Evolutionary conservation across 1,139 yeast genomes (phyloP).

Genomic region (Kodamaea anthophila): DNA sequence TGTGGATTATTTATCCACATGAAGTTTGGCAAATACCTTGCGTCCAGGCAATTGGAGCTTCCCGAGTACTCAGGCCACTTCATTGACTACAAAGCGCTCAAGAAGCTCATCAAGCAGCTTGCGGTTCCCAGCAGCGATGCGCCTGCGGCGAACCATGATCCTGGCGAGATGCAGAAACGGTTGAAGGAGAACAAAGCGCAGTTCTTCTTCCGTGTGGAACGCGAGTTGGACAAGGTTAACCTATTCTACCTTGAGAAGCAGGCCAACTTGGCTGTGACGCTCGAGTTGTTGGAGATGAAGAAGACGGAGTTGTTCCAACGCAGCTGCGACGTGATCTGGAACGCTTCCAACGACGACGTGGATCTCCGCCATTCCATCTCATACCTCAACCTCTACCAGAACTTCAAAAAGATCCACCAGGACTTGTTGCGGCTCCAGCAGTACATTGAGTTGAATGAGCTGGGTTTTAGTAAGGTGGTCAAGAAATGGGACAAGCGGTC

Average conservation of each 20-base stretch:
- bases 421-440: constrained; percentile 86
- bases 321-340: constrained; percentile 22
- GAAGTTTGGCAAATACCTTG: constrained; percentile 96
- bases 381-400: constrained; percentile 62
- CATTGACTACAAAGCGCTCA: constrained; percentile 88
- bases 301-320: constrained; percentile 52
- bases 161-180: constrained; percentile 43
- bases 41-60: constrained; percentile 86
- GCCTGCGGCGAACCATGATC: constrained; percentile 9
- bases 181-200: constrained; percentile 89
- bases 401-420: constrained; percentile 81
- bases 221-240: constrained; percentile 93
- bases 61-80: constrained; percentile 94
- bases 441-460: constrained; percentile 87
- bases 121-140: constrained; percentile 29
- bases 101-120: constrained; percentile 68
- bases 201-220: constrained; percentile 84
- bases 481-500: constrained; percentile 98
- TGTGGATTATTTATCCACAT: constrained; percentile 15
- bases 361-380: constrained; percentile 38
- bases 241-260: constrained; percentile 85
- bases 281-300: constrained; percentile 71
- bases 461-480: constrained; percentile 90
- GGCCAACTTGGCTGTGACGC: constrained; percentile 70
- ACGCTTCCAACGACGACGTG: constrained; percentile 6